Evolutionary conservation across 1,284 basidiomycete genomes (phyloP).

Genomic region (Mycena citricolor): DNA sequence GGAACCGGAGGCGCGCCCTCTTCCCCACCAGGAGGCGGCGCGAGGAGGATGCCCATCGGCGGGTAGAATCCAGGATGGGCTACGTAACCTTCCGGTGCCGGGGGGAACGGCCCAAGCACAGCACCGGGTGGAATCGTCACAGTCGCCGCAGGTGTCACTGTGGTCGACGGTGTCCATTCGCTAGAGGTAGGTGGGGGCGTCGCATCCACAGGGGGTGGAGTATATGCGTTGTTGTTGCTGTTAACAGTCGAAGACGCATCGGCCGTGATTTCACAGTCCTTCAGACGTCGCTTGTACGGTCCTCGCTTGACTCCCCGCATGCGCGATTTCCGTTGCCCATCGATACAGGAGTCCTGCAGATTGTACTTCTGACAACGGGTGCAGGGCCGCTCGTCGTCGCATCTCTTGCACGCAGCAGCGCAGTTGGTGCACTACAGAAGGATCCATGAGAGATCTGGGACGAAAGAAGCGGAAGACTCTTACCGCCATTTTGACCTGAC

Average conservation of each 20-base stretch:
- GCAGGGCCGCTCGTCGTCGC: constrained; percentile 78
- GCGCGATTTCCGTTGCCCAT: constrained; percentile 78
- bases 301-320: constrained; percentile 86
- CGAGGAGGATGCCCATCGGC: constrained; percentile 18
- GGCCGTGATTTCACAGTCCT: constrained; percentile 31
- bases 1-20: constrained; percentile 17
- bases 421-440: constrained; percentile 80
- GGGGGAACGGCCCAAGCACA: constrained; percentile 17
- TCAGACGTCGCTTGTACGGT: constrained; percentile 79
- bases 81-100: constrained; percentile 20
- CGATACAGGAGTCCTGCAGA: constrained; percentile 64
- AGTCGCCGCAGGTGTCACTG: not conserved
- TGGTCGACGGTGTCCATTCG: not conserved
- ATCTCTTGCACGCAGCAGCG: constrained; percentile 83
- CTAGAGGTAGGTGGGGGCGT: constrained; percentile 3
- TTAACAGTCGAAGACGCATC: constrained; percentile 16
- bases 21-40: constrained; percentile 11
- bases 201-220: constrained; percentile 23
- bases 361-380: constrained; percentile 82
- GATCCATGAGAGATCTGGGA: constrained; percentile 10
- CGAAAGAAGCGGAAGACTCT: no score
- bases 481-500: constrained; percentile 88
- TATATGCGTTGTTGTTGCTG: not conserved
- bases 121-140: constrained; percentile 1
- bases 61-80: constrained; percentile 19